Evolutionary conservation across 1,139 yeast species (phyloP), one percentile per base, ranked within the genome.

Genomic region (Candida pseudoviswanathii): DNA sequence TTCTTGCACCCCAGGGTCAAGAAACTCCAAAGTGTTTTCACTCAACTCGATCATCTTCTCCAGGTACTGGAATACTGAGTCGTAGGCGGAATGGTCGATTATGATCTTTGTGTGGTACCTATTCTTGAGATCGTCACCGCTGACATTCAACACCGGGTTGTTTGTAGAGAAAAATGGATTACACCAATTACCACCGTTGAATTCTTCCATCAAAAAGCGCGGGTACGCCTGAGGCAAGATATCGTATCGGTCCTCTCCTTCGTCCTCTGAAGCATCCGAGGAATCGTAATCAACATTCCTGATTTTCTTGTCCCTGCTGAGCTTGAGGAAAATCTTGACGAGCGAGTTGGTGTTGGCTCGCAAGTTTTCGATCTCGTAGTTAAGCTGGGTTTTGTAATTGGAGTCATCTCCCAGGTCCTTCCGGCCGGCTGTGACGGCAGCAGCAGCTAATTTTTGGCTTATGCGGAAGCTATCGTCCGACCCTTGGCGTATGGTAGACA

Each of bases 111-210:
- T 71, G 53, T 72, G 80, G 47, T 67, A 68, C 46, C 68, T 63
- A 51, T 71, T 74, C 50, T 76, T 76, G 48, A 75, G 64, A 38
- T 75, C 79, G 53, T 76, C 77, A 1, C 80, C 80, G 58, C 80
- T 71, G 5, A 72, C 72, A 56, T 75, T 76, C 44, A 77, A 65
- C 24, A 70, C 67, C 1, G 71, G 62, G 46, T 74, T 75, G 24
- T 58, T 61, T 8, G 77, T 70, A 5, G 75, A 68, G 55, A 81
- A 82, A 57, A 85, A 84, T 30, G 88, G 88, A 58, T 85, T 86
- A 46, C 82, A 78, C 85, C 89, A 86, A 56, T 84, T 84, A 6
- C 90, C 91, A 7, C 90, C 92, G 58, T 83, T 84, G 61, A 83
- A 86, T 50, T 80, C 84, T 43, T 82, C 81, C 33, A 76, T 71